These are phyloP conservation scores for Scheffersomyces illinoinensis DNA, from an alignment of 1,139 yeast genomes.

Conservation along the genomic window DNA sequence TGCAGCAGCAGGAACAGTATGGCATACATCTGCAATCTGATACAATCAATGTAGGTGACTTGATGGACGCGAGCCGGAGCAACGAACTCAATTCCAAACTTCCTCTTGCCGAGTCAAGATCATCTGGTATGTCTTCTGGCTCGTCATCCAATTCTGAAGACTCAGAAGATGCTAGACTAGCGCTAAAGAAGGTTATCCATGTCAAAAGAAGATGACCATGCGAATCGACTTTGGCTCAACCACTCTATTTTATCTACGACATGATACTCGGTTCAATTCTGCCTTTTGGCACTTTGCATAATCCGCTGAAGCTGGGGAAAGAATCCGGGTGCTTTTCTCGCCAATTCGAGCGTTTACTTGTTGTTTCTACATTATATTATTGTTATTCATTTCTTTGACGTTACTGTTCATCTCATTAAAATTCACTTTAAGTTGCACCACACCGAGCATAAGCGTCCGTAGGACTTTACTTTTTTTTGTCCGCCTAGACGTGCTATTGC, in stretches of 20 bases:
- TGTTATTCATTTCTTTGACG: background rate
- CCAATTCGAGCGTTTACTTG: background rate
- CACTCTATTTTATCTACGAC: background rate
- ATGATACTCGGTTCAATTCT: background rate
- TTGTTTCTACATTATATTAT: background rate
- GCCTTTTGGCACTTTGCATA: background rate
- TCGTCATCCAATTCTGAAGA: slow-evolving; percentile 22
- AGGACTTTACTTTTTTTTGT: background rate
- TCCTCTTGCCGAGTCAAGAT: background rate
- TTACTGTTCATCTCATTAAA: background rate
- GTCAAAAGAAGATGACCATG: slow-evolving; percentile 26
- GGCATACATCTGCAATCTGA: slow-evolving; percentile 6
- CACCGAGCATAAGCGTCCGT: background rate
- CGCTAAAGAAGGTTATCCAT: slow-evolving; percentile 42
- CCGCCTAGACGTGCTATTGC: background rate
- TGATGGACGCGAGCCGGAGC: slow-evolving; percentile 15
- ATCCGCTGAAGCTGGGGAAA: background rate
- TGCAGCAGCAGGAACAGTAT: background rate
- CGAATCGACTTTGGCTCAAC: background rate
- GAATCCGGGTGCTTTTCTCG: background rate
- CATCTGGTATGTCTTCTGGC: background rate
- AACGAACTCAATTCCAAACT: background rate
- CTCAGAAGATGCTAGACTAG: slow-evolving; percentile 43
- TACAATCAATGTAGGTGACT: slow-evolving; percentile 21
- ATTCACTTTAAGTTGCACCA: too few species aligned